Base-by-base conservation (phyloP, 1,284 basidiomycete species). In the Cryptococcus neoformans region DNA sequence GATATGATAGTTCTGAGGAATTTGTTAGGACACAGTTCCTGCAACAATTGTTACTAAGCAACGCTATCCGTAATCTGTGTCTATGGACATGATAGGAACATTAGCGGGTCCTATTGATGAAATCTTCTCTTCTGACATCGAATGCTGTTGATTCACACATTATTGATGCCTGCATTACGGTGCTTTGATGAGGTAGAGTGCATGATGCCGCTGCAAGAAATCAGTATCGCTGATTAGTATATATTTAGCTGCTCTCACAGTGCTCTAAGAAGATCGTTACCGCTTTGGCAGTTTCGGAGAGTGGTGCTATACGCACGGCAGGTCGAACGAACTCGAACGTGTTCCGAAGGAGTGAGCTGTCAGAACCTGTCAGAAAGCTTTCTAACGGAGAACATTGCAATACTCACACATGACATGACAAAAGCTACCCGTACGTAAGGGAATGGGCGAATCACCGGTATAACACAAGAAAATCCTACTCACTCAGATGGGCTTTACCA, bases 271-370 rank as follows among this genome's bases (percentile, higher is more conserved):
- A 69, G 60, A 47, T 71, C 69, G 42, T 75, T 75, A 11, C 73
- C 73, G 54, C 70, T 74, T 56, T 75, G 73, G 7, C 71, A 72
- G 55, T 73, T 75, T 38, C 73, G 63, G 6, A 75, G 57, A 4
- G 72, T 75, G 6, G 72, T 74, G 52, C 68, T 68, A 52, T 64
- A 75, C n/a, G 64, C 60, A 45, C 68, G 67, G 44, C 72, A 73
- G 10, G 69, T 69, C 44, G 64, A 62, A 28, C 68, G 63, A 34
- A 75, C 56, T 3, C 69, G 69, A 4, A 54, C 58, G 5, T 66
- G 63, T 50, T 75, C 73, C 2, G 58, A 52, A 4, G 66, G 64
- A 6, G 62, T 65, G 2, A 71, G 56, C 67, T 72, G 57, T 63
- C 45, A 59, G 56, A 35, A 51, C 16, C 12, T 3, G 41, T 28